Base-by-base conservation (phyloP, 768 basidiomycete species). In the Lactifluus rugatus region DNA sequence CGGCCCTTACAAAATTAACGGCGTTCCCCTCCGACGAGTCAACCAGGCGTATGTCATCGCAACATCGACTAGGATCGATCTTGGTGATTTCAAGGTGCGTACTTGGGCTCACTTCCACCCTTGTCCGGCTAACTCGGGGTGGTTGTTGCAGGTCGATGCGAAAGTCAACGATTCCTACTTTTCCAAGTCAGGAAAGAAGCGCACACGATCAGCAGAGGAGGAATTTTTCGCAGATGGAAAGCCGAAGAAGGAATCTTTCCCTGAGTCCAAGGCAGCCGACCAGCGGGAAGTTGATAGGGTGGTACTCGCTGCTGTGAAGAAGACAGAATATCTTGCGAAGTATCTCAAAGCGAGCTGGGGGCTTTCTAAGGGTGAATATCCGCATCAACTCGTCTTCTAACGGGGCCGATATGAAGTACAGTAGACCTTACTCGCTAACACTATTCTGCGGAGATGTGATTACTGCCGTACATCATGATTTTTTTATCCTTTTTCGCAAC, bases 41-140 rank as follows among this genome's bases (percentile, higher is more conserved):
- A 95, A 93, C 79, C 95, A 97, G 78, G 93, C 96, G 55, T 99
- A 99, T 72, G 93, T 94, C 62, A 98, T 99, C 69, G 92, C 95
- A 58, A 99, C 96, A 58, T 93, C 93, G 56, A 97, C 96, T 66
- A 92, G 86, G 76, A 74, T 98, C 65, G 89, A 95, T 64, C 72
- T 97, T 57, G 79, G 76, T 26, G 80, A 76, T 57, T 76, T 89
- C 71, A 81, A 81, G 77, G 93, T 92, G 67, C 63, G 81, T 77
- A 25, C 36, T 56, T 44, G 2, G n/a, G n/a, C 41, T 37, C 26
- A 52, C 46, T 62, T 54, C 56, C 36, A 48, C 46, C 16, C 23
- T 47, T 3, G 63, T 31, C 19, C 11, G 5, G 55, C 48, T 46
- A 44, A 45, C 36, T 59, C 47, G 46, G 54, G 42, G 37, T 23